A percentile compares a stretch with the other conserved stretches of the same genome.
These are phyloP conservation scores for Cetraspora pellucida DNA, from an alignment of 192 early-diverging fungal species.

Conservation along the genomic window DNA sequence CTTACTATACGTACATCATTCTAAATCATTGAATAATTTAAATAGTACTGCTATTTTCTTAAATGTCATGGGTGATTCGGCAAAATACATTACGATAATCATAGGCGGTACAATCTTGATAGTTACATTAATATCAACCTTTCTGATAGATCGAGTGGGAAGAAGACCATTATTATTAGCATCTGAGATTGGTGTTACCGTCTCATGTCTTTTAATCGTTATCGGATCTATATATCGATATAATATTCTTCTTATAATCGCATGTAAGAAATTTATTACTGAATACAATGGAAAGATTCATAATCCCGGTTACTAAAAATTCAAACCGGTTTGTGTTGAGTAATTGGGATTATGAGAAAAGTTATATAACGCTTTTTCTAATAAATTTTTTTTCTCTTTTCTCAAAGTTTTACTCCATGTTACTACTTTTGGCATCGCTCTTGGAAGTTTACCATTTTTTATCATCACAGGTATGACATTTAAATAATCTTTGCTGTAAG, in stretches of 20 bases:
- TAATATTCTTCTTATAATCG: background rate
- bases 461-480: background rate
- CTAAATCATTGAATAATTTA: background rate
- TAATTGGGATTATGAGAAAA: background rate
- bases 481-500: background rate
- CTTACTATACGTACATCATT: background rate
- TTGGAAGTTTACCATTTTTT: constrained; percentile 70
- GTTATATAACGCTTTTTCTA: background rate
- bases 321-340: background rate
- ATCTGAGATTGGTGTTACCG: constrained; percentile 61
- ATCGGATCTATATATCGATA: background rate
- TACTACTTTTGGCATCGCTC: constrained; percentile 75
- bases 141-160: constrained; percentile 66
- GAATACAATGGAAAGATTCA: too few relatives aligned
- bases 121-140: constrained; percentile 60
- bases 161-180: constrained; percentile 66
- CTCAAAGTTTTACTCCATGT: constrained; percentile 75
- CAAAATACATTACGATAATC: constrained; percentile 66
- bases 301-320: too few relatives aligned
- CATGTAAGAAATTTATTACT: background rate
- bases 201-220: constrained; percentile 43
- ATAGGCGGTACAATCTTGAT: constrained; percentile 61
- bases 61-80: constrained; percentile 54
- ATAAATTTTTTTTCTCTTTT: background rate
- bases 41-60: constrained; percentile 76